Evolutionary conservation across 345 rosid genomes (phyloP), one percentile per base, ranked within the genome.

Genomic region (Melastoma malabathricum): DNA sequence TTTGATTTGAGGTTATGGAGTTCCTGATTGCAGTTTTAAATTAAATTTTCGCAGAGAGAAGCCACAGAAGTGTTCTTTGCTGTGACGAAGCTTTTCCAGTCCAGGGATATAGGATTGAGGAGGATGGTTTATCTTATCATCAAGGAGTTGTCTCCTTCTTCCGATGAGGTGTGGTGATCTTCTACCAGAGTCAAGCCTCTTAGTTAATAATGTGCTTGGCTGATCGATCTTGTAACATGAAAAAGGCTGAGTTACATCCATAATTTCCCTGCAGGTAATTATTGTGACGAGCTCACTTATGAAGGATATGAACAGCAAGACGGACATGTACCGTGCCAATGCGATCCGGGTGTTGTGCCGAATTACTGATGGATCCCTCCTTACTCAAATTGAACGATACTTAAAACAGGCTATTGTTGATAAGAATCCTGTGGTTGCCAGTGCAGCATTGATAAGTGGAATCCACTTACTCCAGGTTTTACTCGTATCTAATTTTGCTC

Each of bases 271-370:
- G 46, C 23, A 92, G 98, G 98, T 92, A 59, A 92, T 92, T 53
- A 92, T 92, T 54, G 98, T 92, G 46, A 92, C 98, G 45, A 92
- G 97, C 78, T 92, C 95, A 51, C 79, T 92, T 5, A 87, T 92
- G 98, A 92, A 84, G 74, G 98, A 92, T 74, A 92, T 87, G 98
- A 92, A 75, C 62, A 84, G 98, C 78, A 92, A 87, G 75, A 92
- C 89, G 15, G 98, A 92, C 65, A 84, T 82, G 96, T 92, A 87
- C 59, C 83, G 95, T 50, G 97, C 97, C 39, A 92, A 92, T 77
- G 97, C 97, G 52, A 92, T 92, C 51, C 89, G 98, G 64, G 96
- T 92, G 60, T 94, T 92, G 64, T 92, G 98, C 61, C 88, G 74
- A 47, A 92, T 92, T 51, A 87, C 82, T 18, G 98, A 92, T 44